A percentile compares a stretch with the other conserved stretches of the same genome.
These are phyloP conservation scores for Thalassiosira gravida DNA, from an alignment of 352 stramenopile genomes.

Conservation along the genomic window DNA sequence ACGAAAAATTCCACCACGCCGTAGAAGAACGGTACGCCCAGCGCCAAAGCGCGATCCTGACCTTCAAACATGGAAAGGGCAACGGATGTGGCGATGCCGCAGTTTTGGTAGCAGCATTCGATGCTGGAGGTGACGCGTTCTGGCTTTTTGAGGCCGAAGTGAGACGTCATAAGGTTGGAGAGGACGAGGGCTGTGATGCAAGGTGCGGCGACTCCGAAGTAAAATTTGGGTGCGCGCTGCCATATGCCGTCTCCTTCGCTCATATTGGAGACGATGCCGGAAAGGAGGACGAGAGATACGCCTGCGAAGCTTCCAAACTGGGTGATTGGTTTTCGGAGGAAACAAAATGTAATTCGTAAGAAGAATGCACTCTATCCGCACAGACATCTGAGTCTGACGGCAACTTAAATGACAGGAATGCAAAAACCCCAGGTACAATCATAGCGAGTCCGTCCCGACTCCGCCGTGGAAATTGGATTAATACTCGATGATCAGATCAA, in stretches of 20 bases:
- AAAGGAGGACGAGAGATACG: conserved; percentile 70
- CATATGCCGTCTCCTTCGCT: conserved; percentile 52
- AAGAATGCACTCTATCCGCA: not conserved
- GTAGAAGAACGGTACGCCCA: conserved; percentile 82
- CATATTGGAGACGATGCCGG: conserved; percentile 51
- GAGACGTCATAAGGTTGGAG: conserved; percentile 28
- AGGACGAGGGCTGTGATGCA: conserved; percentile 56
- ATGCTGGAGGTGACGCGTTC: conserved; percentile 69
- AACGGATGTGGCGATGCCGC: conserved; percentile 76
- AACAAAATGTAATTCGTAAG: no score
- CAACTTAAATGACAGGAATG: no score
- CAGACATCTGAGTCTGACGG: no score
- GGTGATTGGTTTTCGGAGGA: no score
- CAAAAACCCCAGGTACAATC: no score
- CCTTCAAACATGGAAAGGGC: conserved; percentile 78
- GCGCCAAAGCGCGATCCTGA: conserved; percentile 51
- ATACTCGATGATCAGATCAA: no score
- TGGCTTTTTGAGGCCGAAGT: conserved; percentile 45
- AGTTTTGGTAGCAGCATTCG: conserved; percentile 86
- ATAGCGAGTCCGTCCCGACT: no score
- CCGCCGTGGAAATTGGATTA: no score
- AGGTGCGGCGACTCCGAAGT: conserved; percentile 47
- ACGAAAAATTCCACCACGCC: conserved; percentile 64
- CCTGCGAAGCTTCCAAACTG: conserved; percentile 63
- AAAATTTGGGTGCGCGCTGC: conserved; percentile 50